phyloP scores from a whole-genome alignment of 352 stramenopile genomes.

The Phytophthora citrophthora region DNA sequence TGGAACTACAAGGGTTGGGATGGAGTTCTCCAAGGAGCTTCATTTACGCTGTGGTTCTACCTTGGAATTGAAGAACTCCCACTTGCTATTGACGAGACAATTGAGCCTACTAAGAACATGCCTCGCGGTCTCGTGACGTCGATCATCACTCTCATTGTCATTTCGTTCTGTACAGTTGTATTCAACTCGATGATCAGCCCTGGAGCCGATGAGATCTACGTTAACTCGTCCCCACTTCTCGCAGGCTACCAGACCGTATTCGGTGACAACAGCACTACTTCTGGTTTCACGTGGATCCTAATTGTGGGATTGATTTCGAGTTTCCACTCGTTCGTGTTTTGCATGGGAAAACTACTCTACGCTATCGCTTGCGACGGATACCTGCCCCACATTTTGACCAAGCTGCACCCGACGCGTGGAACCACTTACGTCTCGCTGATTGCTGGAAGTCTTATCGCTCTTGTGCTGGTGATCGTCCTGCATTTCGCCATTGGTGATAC shows the following conservation, averaged over 20 bases:
- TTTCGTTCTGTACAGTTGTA: conserved; percentile 63
- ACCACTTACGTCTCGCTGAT: conserved; percentile 56
- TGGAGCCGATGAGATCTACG: conserved; percentile 51
- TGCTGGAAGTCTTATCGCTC: conserved; percentile 41
- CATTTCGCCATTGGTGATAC: conserved; percentile 65
- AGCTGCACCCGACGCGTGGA: conserved; percentile 48
- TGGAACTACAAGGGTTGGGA: conserved; percentile 65
- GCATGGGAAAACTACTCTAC: conserved; percentile 67
- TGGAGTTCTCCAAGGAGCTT: conserved; percentile 55
- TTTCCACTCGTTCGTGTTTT: conserved; percentile 80
- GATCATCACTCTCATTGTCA: conserved; percentile 55
- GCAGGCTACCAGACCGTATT: conserved; percentile 65
- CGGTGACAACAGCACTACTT: conserved; percentile 59
- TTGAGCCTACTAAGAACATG: conserved; percentile 70
- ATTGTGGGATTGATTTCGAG: conserved; percentile 63
- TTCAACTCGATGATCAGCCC: conserved; percentile 70
- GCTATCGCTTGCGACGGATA: conserved; percentile 70
- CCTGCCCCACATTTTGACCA: conserved; percentile 55
- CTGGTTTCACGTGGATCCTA: conserved; percentile 65
- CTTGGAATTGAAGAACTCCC: conserved; percentile 70
- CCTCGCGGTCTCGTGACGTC: conserved; percentile 54
- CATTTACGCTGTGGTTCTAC: conserved; percentile 74
- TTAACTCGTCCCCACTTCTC: conserved; percentile 53
- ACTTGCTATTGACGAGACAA: conserved; percentile 66
- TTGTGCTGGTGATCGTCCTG: conserved; percentile 49